Percentiles rank a stretch among this genome's conserved stretches.
These are phyloP conservation scores for Tuber brumale DNA, from an alignment of 495 filamentous ascomycete genomes.

Conservation along the genomic window DNA sequence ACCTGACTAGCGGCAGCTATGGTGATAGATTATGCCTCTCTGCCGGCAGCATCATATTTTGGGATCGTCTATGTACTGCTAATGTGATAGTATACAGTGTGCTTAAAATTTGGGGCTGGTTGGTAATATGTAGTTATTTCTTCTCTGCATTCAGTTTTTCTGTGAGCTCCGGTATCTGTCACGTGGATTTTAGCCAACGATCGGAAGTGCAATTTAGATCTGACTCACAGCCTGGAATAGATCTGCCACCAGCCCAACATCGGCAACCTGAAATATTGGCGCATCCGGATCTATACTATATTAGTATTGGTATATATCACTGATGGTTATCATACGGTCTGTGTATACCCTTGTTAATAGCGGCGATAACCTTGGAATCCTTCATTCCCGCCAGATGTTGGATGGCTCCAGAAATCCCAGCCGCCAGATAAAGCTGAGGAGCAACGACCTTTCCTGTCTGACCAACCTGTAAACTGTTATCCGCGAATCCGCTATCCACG, in stretches of 20 bases:
- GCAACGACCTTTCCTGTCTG: slow-evolving; percentile 98
- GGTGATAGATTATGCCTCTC: neutral
- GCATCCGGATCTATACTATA: slow-evolving; percentile 63
- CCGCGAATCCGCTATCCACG: slow-evolving; percentile 96
- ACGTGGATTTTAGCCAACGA: slow-evolving; percentile 15
- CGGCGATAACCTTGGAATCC: slow-evolving; percentile 98
- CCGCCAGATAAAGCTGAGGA: slow-evolving; percentile 88
- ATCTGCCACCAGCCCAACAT: slow-evolving; percentile 91
- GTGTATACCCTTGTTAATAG: slow-evolving; percentile 71
- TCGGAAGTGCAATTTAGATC: neutral
- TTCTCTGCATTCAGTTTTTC: slow-evolving; percentile 76
- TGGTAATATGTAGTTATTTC: slow-evolving; percentile 17
- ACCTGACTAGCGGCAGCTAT: neutral
- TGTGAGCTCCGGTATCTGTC: slow-evolving; percentile 73
- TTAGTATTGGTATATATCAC: neutral
- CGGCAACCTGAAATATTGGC: slow-evolving; percentile 96
- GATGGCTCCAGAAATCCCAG: slow-evolving; percentile 93
- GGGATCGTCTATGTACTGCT: neutral
- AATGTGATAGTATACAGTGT: neutral
- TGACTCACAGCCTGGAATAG: slow-evolving; percentile 69
- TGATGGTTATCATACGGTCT: neutral
- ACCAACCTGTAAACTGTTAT: slow-evolving; percentile 96
- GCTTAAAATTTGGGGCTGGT: neutral
- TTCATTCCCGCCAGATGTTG: slow-evolving; percentile 99
- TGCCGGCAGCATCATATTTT: neutral